phyloP scores from a whole-genome alignment of 1,284 basidiomycete species.

The Ustilago hordei region DNA sequence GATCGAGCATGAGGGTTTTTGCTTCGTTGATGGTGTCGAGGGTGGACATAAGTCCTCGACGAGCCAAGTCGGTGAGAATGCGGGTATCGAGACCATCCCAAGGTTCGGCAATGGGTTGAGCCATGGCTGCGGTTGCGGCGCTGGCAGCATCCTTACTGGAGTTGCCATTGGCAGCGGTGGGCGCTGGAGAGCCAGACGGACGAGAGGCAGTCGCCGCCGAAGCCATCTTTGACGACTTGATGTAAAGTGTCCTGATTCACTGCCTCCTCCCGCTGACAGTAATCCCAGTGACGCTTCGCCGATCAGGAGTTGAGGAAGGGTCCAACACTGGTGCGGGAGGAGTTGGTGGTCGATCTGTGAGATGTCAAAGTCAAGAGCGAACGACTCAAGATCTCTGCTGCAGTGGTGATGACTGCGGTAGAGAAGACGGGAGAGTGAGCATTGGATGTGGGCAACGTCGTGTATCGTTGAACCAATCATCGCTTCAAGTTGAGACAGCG shows the following conservation, averaged over 20 bases:
- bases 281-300: background rate
- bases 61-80: constrained; percentile 48
- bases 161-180: background rate
- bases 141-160: background rate
- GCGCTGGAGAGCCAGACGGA: constrained; percentile 21
- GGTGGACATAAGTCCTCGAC: constrained; percentile 46
- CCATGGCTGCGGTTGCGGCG: constrained; percentile 19
- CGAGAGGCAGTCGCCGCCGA: constrained; percentile 29
- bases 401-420: background rate
- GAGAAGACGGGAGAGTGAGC: background rate
- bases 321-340: background rate
- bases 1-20: constrained; percentile 94
- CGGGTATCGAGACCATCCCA: constrained; percentile 54
- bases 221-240: constrained; percentile 20
- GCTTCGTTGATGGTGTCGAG: constrained; percentile 69
- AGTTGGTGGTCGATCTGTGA: constrained; percentile 14
- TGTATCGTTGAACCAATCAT: constrained; percentile 18
- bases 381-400: constrained; percentile 5
- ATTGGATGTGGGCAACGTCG: constrained; percentile 6
- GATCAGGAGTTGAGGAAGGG: background rate
- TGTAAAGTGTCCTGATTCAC: background rate
- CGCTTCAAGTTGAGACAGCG: background rate
- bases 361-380: background rate
- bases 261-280: constrained; percentile 27
- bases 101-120: constrained; percentile 25